Conservation (phyloP, 2,329 filamentous ascomycete genomes). For the Fusarium succisae region DNA sequence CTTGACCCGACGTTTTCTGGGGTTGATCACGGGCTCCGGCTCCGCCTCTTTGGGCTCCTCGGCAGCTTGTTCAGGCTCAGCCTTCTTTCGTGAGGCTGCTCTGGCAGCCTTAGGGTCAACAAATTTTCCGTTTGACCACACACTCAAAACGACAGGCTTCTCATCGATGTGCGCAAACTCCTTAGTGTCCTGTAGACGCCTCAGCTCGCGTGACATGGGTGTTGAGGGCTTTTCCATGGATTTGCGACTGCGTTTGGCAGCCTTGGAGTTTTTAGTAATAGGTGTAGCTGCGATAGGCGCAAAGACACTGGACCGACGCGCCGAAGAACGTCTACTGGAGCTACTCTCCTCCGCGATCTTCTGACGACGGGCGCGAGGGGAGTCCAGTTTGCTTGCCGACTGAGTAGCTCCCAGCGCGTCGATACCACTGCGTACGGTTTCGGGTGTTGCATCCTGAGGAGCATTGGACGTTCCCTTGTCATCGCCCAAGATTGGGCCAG, state of each 20-base stretch:
- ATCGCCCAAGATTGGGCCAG: conserved; percentile 47
- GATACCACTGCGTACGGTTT: conserved; percentile 49
- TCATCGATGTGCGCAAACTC: conserved; percentile 69
- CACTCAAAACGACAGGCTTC: conserved; percentile 64
- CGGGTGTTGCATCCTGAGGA: conserved; percentile 23
- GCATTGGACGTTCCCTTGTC: conserved; percentile 14
- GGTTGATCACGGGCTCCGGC: conserved; percentile 50
- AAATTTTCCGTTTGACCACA: conserved; percentile 73
- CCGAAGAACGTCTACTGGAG: conserved; percentile 52
- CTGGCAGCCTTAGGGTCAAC: conserved; percentile 57
- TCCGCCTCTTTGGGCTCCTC: conserved; percentile 43
- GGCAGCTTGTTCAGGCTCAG: conserved; percentile 39
- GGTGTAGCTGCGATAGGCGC: conserved; percentile 56
- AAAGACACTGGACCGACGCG: conserved; percentile 51
- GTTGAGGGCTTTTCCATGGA: conserved; percentile 58
- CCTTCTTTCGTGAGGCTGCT: conserved; percentile 51
- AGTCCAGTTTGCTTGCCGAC: conserved; percentile 52
- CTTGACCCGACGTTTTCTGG: conserved; percentile 66
- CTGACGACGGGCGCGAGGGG: conserved; percentile 47
- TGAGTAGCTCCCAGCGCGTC: conserved; percentile 59
- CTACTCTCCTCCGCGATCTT: conserved; percentile 41
- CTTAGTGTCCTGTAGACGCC: conserved; percentile 69
- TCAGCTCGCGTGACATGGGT: conserved; percentile 65
- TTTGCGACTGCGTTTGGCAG: conserved; percentile 70
- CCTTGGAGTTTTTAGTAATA: conserved; percentile 59